phyloP scores from a whole-genome alignment of 208 protist genomes.

The Trypanosoma lewisi region DNA sequence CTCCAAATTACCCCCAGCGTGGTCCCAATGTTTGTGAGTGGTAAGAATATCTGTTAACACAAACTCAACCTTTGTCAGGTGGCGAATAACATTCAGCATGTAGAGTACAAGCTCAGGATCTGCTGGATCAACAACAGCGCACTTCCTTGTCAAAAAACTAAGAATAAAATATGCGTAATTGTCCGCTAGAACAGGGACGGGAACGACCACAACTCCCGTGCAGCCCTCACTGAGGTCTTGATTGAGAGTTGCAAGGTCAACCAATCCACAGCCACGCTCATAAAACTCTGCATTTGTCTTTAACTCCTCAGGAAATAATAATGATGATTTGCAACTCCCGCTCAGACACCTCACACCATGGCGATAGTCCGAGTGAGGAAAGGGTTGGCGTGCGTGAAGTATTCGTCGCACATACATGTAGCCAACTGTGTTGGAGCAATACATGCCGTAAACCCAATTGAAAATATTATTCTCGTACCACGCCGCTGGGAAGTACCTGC shows the following conservation, averaged over 20 bases:
- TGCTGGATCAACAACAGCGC: constrained; percentile 75
- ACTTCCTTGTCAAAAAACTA: constrained; percentile 44
- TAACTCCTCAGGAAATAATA: neutral
- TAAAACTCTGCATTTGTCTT: constrained; percentile 19
- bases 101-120: constrained; percentile 60
- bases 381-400: constrained; percentile 49
- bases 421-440: constrained; percentile 67
- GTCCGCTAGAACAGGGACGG: constrained; percentile 78
- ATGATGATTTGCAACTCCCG: constrained; percentile 14
- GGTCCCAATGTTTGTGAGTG: constrained; percentile 97
- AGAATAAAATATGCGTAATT: constrained; percentile 92
- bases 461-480: constrained; percentile 69
- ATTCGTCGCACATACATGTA: constrained; percentile 46
- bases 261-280: constrained; percentile 24
- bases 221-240: neutral
- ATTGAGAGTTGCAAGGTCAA: constrained; percentile 19
- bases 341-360: constrained; percentile 58
- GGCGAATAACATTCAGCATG: constrained; percentile 34
- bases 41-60: constrained; percentile 85
- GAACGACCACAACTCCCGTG: constrained; percentile 48
- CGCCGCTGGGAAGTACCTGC: constrained; percentile 46
- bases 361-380: constrained; percentile 82
- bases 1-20: constrained; percentile 90
- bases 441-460: constrained; percentile 55
- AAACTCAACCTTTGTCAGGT: constrained; percentile 27